A percentile compares a stretch with the other conserved stretches of the same genome.
Conservation (phyloP, 305 asterid species). For the Stenogyne calaminthoides region DNA sequence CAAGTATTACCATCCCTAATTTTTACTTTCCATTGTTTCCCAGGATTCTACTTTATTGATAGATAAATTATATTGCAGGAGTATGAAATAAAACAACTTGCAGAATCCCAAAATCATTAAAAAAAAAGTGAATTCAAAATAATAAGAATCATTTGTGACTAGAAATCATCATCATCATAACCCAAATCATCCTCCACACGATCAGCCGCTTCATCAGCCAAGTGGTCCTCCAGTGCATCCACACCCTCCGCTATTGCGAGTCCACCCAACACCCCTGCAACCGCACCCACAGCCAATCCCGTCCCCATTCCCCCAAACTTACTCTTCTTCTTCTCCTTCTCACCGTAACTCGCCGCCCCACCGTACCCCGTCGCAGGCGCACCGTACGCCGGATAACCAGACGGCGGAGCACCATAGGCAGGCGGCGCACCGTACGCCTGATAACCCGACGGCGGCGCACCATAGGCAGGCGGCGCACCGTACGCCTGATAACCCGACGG, state of each 20-base stretch:
- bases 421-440: slow-evolving; percentile 47
- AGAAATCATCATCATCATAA: slow-evolving; percentile 53
- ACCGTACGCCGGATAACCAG: slow-evolving; percentile 35
- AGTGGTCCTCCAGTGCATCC: slow-evolving; percentile 65
- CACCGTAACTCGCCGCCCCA: slow-evolving; percentile 27
- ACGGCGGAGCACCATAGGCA: too few species aligned
- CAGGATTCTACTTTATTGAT: too few species aligned
- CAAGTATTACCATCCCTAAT: too few species aligned
- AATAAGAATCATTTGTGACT: too few species aligned
- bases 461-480: slow-evolving; percentile 36
- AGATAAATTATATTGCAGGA: too few species aligned
- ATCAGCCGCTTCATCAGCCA: slow-evolving; percentile 81
- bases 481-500: slow-evolving; percentile 24
- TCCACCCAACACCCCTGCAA: slow-evolving; percentile 87
- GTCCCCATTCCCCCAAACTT: slow-evolving; percentile 91
- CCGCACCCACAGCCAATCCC: slow-evolving; percentile 97
- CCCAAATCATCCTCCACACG: slow-evolving; percentile 74
- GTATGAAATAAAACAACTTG: too few species aligned
- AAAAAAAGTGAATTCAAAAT: too few species aligned
- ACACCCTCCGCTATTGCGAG: slow-evolving; percentile 75
- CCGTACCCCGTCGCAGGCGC: slow-evolving; percentile 51
- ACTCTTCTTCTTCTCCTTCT: slow-evolving; percentile 70
- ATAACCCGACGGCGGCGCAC: slow-evolving; percentile 43
- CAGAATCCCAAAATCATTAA: too few species aligned
- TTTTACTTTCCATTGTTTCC: too few species aligned